A percentile compares a stretch with the other conserved stretches of the same genome.
These are phyloP conservation scores for Stephanodiscus triporus DNA, from an alignment of 108 stramenopile species.

Conservation along the genomic window DNA sequence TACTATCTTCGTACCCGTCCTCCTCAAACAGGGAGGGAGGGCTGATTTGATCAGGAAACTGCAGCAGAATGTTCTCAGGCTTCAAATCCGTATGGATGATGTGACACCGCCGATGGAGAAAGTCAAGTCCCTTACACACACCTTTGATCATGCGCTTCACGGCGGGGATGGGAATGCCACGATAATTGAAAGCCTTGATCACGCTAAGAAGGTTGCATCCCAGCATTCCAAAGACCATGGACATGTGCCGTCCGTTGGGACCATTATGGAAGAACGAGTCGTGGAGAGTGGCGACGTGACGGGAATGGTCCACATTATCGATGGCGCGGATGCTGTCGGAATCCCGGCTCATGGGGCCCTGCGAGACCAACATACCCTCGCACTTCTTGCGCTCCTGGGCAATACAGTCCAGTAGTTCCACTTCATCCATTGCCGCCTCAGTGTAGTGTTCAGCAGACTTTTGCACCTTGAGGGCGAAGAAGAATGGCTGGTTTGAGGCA, in stretches of 20 bases:
- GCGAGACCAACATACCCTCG: constrained; percentile 46
- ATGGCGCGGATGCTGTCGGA: constrained; percentile 50
- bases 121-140: constrained; percentile 92
- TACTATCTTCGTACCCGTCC: neutral
- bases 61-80: constrained; percentile 96
- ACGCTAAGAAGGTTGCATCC: constrained; percentile 95
- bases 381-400: constrained; percentile 67
- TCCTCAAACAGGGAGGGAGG: constrained; percentile 19
- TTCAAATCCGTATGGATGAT: constrained; percentile 99
- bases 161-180: constrained; percentile 91
- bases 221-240: constrained; percentile 98
- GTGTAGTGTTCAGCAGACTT: constrained; percentile 97
- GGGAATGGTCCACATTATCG: constrained; percentile 69
- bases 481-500: constrained; percentile 38
- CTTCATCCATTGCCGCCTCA: constrained; percentile 98
- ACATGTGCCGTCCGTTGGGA: constrained; percentile 96
- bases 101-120: constrained; percentile 91
- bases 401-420: constrained; percentile 92
- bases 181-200: constrained; percentile 94
- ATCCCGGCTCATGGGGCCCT: constrained; percentile 53
- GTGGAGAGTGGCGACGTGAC: constrained; percentile 86
- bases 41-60: constrained; percentile 59
- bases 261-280: constrained; percentile 96
- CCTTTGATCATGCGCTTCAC: constrained; percentile 92
- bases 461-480: constrained; percentile 96